Evolutionary conservation across 176 grass and related monocot species (phyloP).

Genomic region (Otatea glauca): DNA sequence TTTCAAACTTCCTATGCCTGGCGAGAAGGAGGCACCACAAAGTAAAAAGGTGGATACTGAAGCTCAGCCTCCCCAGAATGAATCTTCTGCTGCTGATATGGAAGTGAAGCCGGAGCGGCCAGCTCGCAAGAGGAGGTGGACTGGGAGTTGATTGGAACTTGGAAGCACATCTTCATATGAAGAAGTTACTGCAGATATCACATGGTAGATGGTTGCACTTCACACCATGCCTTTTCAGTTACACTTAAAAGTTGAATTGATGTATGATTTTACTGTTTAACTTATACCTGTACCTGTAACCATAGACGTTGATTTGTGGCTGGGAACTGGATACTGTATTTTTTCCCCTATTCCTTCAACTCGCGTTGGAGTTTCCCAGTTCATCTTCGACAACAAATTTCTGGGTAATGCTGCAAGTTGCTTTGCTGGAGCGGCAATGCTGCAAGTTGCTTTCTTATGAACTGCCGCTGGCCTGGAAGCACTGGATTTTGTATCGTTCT

Average conservation of each 20-base stretch:
- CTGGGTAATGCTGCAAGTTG: background rate
- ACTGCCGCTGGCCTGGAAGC: slow-evolving; percentile 14
- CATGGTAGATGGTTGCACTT: slow-evolving; percentile 14
- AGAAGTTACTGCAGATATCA: slow-evolving; percentile 36
- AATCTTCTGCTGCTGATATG: slow-evolving; percentile 56
- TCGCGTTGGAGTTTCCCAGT: slow-evolving; percentile 30
- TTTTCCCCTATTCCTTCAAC: background rate
- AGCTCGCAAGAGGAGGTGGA: slow-evolving; percentile 95
- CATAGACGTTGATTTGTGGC: slow-evolving; percentile 46
- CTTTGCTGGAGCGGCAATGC: background rate
- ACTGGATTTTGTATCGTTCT: slow-evolving; percentile 29
- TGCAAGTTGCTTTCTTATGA: slow-evolving; percentile 32
- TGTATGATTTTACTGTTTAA: slow-evolving; percentile 63
- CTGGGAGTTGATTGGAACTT: slow-evolving; percentile 66
- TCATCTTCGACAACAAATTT: slow-evolving; percentile 3
- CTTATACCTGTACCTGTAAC: slow-evolving; percentile 59
- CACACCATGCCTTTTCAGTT: slow-evolving; percentile 35
- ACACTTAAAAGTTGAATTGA: slow-evolving; percentile 43
- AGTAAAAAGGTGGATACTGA: slow-evolving; percentile 71
- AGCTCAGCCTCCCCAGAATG: slow-evolving; percentile 56
- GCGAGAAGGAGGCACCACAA: slow-evolving; percentile 69
- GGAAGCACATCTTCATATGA: background rate
- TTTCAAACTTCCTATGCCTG: slow-evolving; percentile 95
- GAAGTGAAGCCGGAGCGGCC: slow-evolving; percentile 90
- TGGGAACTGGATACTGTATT: slow-evolving; percentile 58